phyloP scores from a whole-genome alignment of 768 basidiomycete species.

The Podaxis sp. region DNA sequence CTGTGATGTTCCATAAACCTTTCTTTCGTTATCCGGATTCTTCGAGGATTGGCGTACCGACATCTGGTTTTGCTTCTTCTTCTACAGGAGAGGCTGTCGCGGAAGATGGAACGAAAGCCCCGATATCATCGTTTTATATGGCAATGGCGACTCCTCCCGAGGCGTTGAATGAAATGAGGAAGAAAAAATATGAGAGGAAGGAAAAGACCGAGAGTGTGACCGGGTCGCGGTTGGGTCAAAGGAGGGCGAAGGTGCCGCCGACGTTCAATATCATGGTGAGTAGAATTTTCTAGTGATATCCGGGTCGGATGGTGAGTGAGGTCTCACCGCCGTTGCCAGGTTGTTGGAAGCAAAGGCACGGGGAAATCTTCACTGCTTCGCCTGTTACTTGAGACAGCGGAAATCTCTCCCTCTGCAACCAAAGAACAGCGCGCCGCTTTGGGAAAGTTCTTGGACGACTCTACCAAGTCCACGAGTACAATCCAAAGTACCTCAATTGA shows the following conservation, averaged over 20 bases:
- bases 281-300: constrained; percentile 7
- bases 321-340: constrained; percentile 34
- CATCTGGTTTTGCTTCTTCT: constrained; percentile 15
- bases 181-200: constrained; percentile 28
- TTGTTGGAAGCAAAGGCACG: constrained; percentile 74
- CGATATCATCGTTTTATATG: constrained; percentile 73
- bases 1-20: constrained; percentile 74
- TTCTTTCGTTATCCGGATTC: constrained; percentile 40
- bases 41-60: constrained; percentile 10
- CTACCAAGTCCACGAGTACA: constrained; percentile 52
- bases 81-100: constrained; percentile 41
- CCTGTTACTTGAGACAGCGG: constrained; percentile 79
- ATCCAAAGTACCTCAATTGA: constrained; percentile 73
- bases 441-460: constrained; percentile 58
- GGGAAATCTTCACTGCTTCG: constrained; percentile 84
- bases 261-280: constrained; percentile 86
- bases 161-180: constrained; percentile 10
- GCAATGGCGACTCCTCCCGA: constrained; percentile 51
- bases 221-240: constrained; percentile 50
- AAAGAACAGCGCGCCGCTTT: constrained; percentile 65
- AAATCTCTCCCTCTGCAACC: constrained; percentile 74
- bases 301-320: constrained; percentile 8
- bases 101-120: constrained; percentile 13
- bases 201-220: constrained; percentile 28
- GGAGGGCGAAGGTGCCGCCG: constrained; percentile 61